Base-by-base conservation (phyloP, 2,329 filamentous ascomycete genomes). In the Neofusicoccum ribis region DNA sequence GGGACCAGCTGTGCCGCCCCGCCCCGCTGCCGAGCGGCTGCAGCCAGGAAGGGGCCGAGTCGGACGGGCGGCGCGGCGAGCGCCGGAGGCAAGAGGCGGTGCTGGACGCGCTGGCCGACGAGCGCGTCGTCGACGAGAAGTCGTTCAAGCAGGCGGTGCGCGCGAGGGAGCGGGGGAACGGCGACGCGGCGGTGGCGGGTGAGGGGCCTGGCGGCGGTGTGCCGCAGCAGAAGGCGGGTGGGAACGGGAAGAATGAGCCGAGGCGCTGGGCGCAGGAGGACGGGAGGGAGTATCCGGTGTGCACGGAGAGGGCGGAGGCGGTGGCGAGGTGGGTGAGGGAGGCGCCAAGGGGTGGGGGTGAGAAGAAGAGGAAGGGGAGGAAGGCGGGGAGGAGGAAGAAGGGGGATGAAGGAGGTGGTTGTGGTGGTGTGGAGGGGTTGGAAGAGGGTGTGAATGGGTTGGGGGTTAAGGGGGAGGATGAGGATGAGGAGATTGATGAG, bases 1-100 rank as follows among this genome's bases (percentile, higher is more conserved):
- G 91, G 92, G 90, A 93, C 68, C 80, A 79, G 1, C 83, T 95
- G 5, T 94, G 91, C 67, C 74, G 78, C 1, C 78, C 80, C n/a
- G 77, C 79, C 5, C 79, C 80, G 1, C 70, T 81, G 3, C 78
- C 78, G 3, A 76, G 77, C 36, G 34, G 31, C 34, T 27, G 17
- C 43, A 5, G 27, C 6, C 27, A 7, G 27, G 27, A 31, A 15
- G 17, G n/a, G 1, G 65, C 67, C 8, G 81, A 84, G 70, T 83
- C 80, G 0, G 80, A 84, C 2, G 81, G 85, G 34, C 82, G 87
- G 72, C 84, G 84, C 63, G 83, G 82, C 66, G 86, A 88, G 70
- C 81, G 85, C 14, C 80, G 86, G 65, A 87, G 86, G 68, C 85
- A 88, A 68, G 86, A 89, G 74, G 88, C 86, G 36, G 87, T 91